Percentiles rank a stretch among this genome's conserved stretches.
Conservation (phyloP, 768 basidiomycete genomes). For the Cubamyces sp. region DNA sequence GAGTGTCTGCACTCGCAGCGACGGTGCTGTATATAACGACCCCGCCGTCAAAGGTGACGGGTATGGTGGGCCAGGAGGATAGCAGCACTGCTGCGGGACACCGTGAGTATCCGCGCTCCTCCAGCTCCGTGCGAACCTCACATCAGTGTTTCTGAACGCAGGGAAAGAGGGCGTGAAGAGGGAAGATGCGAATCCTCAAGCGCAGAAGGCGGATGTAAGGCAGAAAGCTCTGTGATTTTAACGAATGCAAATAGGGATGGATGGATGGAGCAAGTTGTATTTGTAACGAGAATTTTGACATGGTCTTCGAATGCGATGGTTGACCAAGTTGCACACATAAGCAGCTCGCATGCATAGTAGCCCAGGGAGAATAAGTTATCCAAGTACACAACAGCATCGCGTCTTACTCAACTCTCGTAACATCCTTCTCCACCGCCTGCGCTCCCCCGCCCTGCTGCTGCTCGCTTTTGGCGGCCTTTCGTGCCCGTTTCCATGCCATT, state of each 20-base stretch:
- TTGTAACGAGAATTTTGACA: too few species aligned
- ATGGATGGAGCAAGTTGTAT: too few species aligned
- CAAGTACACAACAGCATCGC: too few species aligned
- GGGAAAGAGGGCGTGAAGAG: neutral
- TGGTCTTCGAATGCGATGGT: too few species aligned
- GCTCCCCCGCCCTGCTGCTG: neutral
- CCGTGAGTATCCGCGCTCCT: neutral
- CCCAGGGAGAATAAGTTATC: too few species aligned
- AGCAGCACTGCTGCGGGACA: neutral
- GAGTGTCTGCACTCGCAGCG: neutral
- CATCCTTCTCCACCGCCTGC: neutral
- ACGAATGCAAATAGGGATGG: too few species aligned
- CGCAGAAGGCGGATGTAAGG: neutral
- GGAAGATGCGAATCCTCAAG: constrained; percentile 1
- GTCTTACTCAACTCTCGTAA: neutral
- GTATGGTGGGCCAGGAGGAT: neutral
- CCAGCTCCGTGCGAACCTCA: too few species aligned
- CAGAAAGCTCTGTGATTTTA: neutral
- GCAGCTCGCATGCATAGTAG: too few species aligned
- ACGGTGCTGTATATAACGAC: neutral
- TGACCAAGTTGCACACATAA: too few species aligned
- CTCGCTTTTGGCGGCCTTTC: constrained; percentile 19
- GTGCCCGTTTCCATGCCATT: constrained; percentile 53
- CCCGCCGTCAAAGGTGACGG: neutral
- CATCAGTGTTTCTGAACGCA: neutral